A percentile compares a stretch with the other conserved stretches of the same genome.
Evolutionary conservation across 306 rosid genomes (phyloP).

Genomic region (Carpinus viminea): DNA sequence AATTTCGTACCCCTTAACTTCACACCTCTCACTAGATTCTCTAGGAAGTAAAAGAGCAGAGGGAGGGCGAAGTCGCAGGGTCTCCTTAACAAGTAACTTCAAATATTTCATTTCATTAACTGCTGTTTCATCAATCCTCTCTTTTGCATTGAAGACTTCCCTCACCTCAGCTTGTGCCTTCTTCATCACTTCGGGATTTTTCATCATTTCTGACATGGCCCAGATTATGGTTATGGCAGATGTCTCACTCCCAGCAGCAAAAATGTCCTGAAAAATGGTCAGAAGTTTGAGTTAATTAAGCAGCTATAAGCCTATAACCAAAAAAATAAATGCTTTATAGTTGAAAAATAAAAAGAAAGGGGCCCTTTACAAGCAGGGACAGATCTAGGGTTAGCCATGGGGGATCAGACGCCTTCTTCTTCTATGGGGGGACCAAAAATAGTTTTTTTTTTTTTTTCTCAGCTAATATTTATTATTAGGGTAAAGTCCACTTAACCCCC

Average conservation of each 20-base stretch:
- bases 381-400: too few species aligned
- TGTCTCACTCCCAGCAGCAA: slow-evolving; percentile 41
- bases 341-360: too few species aligned
- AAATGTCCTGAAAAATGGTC: slow-evolving; percentile 12
- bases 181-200: slow-evolving; percentile 13
- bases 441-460: too few species aligned
- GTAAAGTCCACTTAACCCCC: too few species aligned
- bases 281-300: background rate
- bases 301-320: slow-evolving; percentile 19
- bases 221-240: slow-evolving; percentile 32
- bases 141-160: background rate
- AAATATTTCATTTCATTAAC: slow-evolving; percentile 15
- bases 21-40: slow-evolving; percentile 17
- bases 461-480: too few species aligned
- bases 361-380: too few species aligned
- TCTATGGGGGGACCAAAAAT: too few species aligned
- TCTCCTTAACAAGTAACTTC: slow-evolving; percentile 1
- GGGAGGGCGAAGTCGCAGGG: slow-evolving; percentile 12
- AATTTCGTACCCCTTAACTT: slow-evolving; percentile 9
- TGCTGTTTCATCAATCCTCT: background rate
- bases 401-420: too few species aligned
- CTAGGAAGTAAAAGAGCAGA: slow-evolving; percentile 21
- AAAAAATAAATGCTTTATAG: background rate
- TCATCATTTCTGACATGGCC: slow-evolving; percentile 41
- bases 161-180: slow-evolving; percentile 16